Conservation (phyloP, 2,329 filamentous ascomycete species). For the Rhynchosporium agropyri region DNA sequence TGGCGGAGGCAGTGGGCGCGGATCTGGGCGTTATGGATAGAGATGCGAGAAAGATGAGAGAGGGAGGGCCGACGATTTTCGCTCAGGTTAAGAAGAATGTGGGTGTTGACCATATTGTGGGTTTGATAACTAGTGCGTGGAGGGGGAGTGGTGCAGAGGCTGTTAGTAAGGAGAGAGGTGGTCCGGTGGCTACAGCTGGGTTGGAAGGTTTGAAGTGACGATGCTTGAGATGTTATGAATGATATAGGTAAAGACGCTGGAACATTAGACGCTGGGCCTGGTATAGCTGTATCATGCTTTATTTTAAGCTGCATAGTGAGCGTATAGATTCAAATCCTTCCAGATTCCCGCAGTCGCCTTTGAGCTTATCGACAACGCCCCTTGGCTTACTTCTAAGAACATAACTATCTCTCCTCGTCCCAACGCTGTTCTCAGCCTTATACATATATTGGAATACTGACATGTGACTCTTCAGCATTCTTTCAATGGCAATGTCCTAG, state of each 20-base stretch:
- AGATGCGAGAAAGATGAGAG: slow-evolving; percentile 90
- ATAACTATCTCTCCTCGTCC: too few relatives aligned
- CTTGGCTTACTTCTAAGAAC: too few relatives aligned
- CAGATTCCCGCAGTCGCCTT: too few relatives aligned
- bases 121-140: slow-evolving; percentile 89
- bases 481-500: too few relatives aligned
- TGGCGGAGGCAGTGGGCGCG: slow-evolving; percentile 87
- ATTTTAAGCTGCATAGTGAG: too few relatives aligned
- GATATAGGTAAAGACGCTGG: too few relatives aligned
- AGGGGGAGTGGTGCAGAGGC: slow-evolving; percentile 81
- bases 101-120: slow-evolving; percentile 83
- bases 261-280: neutral
- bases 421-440: too few relatives aligned
- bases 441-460: too few relatives aligned
- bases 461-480: too few relatives aligned
- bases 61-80: slow-evolving; percentile 93
- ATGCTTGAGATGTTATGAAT: neutral
- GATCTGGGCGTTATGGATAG: slow-evolving; percentile 93
- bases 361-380: too few relatives aligned
- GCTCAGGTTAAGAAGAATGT: slow-evolving; percentile 95
- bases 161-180: slow-evolving; percentile 55
- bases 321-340: too few relatives aligned
- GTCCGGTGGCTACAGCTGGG: slow-evolving; percentile 59
- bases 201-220: slow-evolving; percentile 50
- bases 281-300: too few relatives aligned